These are phyloP conservation scores for Nemophila menziesii DNA, from an alignment of 257 asterid genomes.

Conservation along the genomic window DNA sequence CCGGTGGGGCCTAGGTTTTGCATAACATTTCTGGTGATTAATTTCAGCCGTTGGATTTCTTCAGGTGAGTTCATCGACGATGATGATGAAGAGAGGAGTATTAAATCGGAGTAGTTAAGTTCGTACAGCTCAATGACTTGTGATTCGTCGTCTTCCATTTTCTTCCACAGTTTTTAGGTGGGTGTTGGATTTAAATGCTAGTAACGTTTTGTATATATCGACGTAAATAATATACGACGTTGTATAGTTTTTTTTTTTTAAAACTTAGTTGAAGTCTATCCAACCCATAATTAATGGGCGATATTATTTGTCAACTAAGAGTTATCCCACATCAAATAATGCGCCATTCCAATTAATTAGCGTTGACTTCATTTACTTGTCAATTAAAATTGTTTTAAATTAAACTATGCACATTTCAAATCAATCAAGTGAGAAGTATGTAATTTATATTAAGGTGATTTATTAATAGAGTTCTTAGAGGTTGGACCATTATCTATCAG, in stretches of 20 bases:
- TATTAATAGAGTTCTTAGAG: no score
- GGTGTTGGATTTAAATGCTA: not conserved
- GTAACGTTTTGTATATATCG: not conserved
- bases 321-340: no score
- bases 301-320: no score
- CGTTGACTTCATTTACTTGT: no score
- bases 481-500: no score
- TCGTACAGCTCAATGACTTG: conserved; percentile 39
- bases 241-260: not conserved
- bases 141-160: conserved; percentile 31
- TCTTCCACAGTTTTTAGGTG: not conserved
- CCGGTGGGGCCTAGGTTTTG: conserved; percentile 69
- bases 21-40: conserved; percentile 28
- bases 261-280: no score
- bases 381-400: no score
- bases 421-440: no score
- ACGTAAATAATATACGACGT: not conserved
- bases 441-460: no score
- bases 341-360: no score
- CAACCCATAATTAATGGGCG: no score
- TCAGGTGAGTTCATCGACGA: conserved; percentile 16
- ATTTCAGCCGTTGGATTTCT: conserved; percentile 33
- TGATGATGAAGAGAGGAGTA: conserved; percentile 7
- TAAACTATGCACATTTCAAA: no score
- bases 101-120: conserved; percentile 45